Evolutionary conservation across 1,139 yeast genomes (phyloP).

Genomic region (Kluyveromyces sp.): DNA sequence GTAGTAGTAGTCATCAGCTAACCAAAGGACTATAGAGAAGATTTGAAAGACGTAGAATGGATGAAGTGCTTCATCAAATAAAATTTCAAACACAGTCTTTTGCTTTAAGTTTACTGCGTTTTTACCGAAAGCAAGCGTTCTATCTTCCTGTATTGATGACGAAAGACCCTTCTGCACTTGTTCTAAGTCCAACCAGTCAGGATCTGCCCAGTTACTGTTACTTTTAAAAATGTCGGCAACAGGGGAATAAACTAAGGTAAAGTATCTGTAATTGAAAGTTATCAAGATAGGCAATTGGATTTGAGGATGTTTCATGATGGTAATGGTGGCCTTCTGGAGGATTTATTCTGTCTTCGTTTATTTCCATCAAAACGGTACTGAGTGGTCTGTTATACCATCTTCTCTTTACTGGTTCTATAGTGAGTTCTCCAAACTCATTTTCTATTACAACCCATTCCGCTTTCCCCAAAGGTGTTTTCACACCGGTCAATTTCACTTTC

Average conservation of each 20-base stretch:
- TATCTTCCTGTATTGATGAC: conserved; percentile 57
- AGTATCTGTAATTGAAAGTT: conserved; percentile 72
- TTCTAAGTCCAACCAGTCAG: conserved; percentile 57
- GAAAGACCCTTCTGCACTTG: conserved; percentile 64
- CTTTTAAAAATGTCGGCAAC: conserved; percentile 77
- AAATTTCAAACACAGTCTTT: conserved; percentile 54
- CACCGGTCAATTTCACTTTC: conserved; percentile 62
- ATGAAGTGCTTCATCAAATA: conserved; percentile 83
- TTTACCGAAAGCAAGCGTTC: conserved; percentile 66
- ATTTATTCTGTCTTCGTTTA: conserved; percentile 6
- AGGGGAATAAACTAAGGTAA: conserved; percentile 72
- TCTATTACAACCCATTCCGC: conserved; percentile 94
- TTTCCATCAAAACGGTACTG: conserved; percentile 49
- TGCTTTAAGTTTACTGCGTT: conserved; percentile 73
- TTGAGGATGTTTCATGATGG: conserved; percentile 23
- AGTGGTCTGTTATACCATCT: conserved; percentile 61
- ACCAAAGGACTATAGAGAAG: conserved; percentile 85
- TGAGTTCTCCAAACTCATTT: conserved; percentile 84
- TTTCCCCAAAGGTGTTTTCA: conserved; percentile 57
- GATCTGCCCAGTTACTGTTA: conserved; percentile 80
- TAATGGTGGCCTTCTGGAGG: conserved; percentile 12
- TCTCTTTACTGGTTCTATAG: conserved; percentile 48
- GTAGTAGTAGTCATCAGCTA: conserved; percentile 83
- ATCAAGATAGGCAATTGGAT: conserved; percentile 56
- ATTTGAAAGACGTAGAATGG: conserved; percentile 94